Evolutionary conservation across 768 basidiomycete species (phyloP), one percentile per base, ranked within the genome.

Genomic region (Pulveroboletus frians): DNA sequence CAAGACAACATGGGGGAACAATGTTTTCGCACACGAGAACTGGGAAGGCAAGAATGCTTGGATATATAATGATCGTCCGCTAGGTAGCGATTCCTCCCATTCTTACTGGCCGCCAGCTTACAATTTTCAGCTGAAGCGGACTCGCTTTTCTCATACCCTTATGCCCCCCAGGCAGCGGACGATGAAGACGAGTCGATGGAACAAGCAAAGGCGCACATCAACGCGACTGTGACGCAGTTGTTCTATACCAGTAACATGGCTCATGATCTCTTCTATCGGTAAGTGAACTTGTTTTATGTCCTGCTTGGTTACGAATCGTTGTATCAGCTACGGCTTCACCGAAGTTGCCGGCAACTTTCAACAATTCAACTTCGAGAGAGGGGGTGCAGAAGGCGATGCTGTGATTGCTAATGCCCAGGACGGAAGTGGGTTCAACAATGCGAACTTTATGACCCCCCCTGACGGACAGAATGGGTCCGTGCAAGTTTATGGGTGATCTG

Each of bases 331-430:
- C 54, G 95, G 95, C 17, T 99, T 99, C 68, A 88, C 88, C 62
- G 94, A 97, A 68, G 75, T 75, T 9, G 71, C 88, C 2, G 94
- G 94, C 13, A 97, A 99, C 77, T 99, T 98, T 85, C 95, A 99
- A 69, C 91, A 93, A 61, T 80, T 90, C 77, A 98, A 98, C 80
- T 95, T 94, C 59, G 93, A 84, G 1, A 82, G 84, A 35, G 95
- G 94, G 23, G 95, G 95, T 18, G 69, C 69, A 46, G 92, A 92
- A 61, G 80, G 80, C 54, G 93, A 99, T 56, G 92, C 83, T 29
- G 90, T 99, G 50, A 92, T 96, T 52, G 82, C 88, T 46, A 95
- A 95, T 60, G 95, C 95, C 2, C 92, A 97, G 69, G 95, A 97
- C 57, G 95, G 95, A 35, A 85, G 82, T 13, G 94, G 93, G 2